These are phyloP conservation scores for Pyrenochaeta sp. DNA, from an alignment of 2,329 filamentous ascomycete genomes.

Conservation along the genomic window DNA sequence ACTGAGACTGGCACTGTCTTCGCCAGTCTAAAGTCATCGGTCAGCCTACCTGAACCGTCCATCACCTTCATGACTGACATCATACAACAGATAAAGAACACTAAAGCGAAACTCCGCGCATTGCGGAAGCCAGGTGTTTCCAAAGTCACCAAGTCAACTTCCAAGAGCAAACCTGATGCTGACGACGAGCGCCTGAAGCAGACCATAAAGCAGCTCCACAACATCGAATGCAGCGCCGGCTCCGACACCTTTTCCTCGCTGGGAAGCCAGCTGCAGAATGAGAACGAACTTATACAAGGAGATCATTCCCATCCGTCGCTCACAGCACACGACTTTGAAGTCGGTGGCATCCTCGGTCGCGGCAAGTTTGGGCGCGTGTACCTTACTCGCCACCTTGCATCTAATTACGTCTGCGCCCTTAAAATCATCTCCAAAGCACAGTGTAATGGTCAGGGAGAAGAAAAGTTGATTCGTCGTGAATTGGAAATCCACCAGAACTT, in stretches of 20 bases:
- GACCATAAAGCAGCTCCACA: conserved; percentile 1
- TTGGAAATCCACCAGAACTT: conserved; percentile 88
- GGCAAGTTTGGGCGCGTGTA: conserved; percentile 86
- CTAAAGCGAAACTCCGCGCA: conserved; percentile 11
- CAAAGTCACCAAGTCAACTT: conserved; percentile 10
- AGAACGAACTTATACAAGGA: background rate
- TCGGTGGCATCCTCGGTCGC: conserved; percentile 80
- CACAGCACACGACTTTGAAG: conserved; percentile 78
- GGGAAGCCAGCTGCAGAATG: background rate
- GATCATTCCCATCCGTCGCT: background rate
- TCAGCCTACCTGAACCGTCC: conserved; percentile 1
- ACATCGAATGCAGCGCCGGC: conserved; percentile 1
- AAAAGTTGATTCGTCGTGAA: conserved; percentile 82
- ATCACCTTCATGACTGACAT: background rate
- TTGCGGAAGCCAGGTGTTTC: background rate
- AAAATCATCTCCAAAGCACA: conserved; percentile 85
- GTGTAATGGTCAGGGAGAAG: conserved; percentile 75
- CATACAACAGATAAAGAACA: conserved; percentile 4
- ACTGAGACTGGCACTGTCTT: background rate
- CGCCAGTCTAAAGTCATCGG: conserved; percentile 6
- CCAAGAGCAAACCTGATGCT: background rate
- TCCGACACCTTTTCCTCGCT: background rate
- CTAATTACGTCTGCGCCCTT: conserved; percentile 80
- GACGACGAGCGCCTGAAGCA: conserved; percentile 6
- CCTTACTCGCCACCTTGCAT: conserved; percentile 76